Percentiles rank a stretch among this genome's conserved stretches.
These are phyloP conservation scores for Cubamyces lactineus DNA, from an alignment of 768 basidiomycete genomes.

Conservation along the genomic window DNA sequence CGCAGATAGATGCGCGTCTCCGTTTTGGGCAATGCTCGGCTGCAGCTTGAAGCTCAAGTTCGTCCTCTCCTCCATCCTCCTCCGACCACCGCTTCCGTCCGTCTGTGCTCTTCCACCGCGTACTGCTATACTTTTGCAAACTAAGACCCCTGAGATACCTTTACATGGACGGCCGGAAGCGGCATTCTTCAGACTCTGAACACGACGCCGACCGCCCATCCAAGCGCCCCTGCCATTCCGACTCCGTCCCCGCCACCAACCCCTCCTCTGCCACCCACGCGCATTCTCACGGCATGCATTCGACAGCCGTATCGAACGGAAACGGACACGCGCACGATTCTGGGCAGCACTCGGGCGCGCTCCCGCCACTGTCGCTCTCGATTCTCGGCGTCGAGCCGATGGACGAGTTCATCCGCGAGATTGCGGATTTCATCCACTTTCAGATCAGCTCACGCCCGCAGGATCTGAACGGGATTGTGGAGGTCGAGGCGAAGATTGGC, in stretches of 20 bases:
- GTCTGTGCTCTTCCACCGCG: not conserved
- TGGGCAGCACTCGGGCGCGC: slow-evolving; percentile 10
- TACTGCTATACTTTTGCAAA: not conserved
- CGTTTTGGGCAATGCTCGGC: not conserved
- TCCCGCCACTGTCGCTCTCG: slow-evolving; percentile 73
- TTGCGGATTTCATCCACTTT: slow-evolving; percentile 87
- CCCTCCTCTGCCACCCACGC: slow-evolving; percentile 17
- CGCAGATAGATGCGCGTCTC: not conserved
- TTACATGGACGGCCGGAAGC: slow-evolving; percentile 32
- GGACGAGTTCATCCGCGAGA: slow-evolving; percentile 90
- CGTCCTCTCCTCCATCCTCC: not conserved
- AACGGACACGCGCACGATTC: slow-evolving; percentile 1
- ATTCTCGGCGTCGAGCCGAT: slow-evolving; percentile 89
- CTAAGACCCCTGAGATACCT: too few species aligned
- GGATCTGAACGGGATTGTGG: slow-evolving; percentile 60
- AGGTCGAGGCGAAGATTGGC: slow-evolving; percentile 93
- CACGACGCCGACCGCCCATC: slow-evolving; percentile 35
- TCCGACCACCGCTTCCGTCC: not conserved
- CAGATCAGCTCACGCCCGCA: slow-evolving; percentile 58
- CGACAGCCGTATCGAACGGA: not conserved
- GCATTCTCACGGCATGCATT: not conserved
- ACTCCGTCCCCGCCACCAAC: slow-evolving; percentile 27
- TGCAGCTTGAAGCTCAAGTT: too few species aligned
- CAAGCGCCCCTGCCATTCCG: slow-evolving; percentile 44
- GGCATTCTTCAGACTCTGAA: slow-evolving; percentile 33